Percentiles rank a stretch among this genome's conserved stretches.
Conservation (phyloP, 148 eudicot species). For the Persicaria maculosa region DNA sequence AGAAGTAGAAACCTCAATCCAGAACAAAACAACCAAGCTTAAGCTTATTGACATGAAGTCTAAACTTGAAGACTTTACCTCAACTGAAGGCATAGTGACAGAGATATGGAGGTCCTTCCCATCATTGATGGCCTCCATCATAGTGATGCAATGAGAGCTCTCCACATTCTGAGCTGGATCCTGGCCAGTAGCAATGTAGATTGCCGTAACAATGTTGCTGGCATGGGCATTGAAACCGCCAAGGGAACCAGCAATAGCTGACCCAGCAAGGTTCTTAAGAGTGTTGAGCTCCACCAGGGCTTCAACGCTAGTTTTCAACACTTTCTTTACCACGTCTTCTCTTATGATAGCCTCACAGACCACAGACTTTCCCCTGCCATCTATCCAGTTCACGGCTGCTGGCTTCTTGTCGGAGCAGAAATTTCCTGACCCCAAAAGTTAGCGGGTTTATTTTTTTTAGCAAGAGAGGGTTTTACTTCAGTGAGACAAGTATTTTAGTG, state of each 20-base stretch:
- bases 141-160: slow-evolving; percentile 59
- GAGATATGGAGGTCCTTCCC: slow-evolving; percentile 56
- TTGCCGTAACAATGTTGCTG: slow-evolving; percentile 48
- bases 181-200: slow-evolving; percentile 58
- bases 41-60: not conserved
- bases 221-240: slow-evolving; percentile 71
- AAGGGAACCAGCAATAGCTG: slow-evolving; percentile 53
- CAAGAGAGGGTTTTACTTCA: not conserved
- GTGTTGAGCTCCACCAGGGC: slow-evolving; percentile 57
- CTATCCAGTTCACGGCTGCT: slow-evolving; percentile 62
- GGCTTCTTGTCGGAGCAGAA: slow-evolving; percentile 63
- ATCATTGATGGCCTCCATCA: slow-evolving; percentile 51
- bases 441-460: not conserved
- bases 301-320: slow-evolving; percentile 37
- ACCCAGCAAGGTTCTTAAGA: slow-evolving; percentile 52
- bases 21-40: not conserved
- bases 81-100: slow-evolving; percentile 61
- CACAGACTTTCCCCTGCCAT: slow-evolving; percentile 59
- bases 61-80: slow-evolving; percentile 22
- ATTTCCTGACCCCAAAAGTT: slow-evolving; percentile 29
- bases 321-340: slow-evolving; percentile 42
- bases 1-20: too few species aligned
- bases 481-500: not conserved
- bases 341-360: slow-evolving; percentile 53
- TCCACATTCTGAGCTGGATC: slow-evolving; percentile 63